phyloP scores from a whole-genome alignment of 331 rosid species.

The Malus hybrid region DNA sequence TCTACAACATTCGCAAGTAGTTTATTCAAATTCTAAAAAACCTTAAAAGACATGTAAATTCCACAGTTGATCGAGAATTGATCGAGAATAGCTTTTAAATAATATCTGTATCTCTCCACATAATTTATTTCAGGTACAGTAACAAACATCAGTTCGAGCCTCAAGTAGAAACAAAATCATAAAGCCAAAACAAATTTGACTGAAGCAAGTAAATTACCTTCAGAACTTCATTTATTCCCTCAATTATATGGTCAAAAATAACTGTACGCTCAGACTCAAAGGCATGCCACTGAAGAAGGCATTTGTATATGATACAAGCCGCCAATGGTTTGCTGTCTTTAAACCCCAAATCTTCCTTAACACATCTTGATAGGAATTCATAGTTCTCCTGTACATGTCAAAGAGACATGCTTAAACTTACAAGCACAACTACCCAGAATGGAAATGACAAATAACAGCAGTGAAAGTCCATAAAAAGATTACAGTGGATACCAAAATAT shows the following conservation, averaged over 20 bases:
- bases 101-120: not conserved
- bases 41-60: not conserved
- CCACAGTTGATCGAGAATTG: not conserved
- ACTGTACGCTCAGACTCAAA: conserved; percentile 94
- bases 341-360: conserved; percentile 33
- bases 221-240: conserved; percentile 75
- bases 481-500: not conserved
- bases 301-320: conserved; percentile 76
- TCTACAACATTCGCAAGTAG: not conserved
- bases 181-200: not conserved
- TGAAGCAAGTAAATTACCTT: conserved; percentile 45
- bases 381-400: too few species aligned
- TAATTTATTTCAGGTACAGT: not conserved
- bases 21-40: not conserved
- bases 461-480: too few species aligned
- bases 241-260: conserved; percentile 87
- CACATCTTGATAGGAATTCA: too few species aligned
- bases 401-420: too few species aligned
- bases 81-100: not conserved
- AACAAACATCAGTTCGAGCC: not conserved
- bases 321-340: conserved; percentile 81
- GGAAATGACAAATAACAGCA: not conserved
- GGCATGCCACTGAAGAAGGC: conserved; percentile 98
- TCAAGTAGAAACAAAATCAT: not conserved
- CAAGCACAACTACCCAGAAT: too few species aligned